Evolutionary conservation across 2,329 filamentous ascomycete genomes (phyloP), one percentile per base, ranked within the genome.

Genomic region (Pseudogymnoascus sp.): DNA sequence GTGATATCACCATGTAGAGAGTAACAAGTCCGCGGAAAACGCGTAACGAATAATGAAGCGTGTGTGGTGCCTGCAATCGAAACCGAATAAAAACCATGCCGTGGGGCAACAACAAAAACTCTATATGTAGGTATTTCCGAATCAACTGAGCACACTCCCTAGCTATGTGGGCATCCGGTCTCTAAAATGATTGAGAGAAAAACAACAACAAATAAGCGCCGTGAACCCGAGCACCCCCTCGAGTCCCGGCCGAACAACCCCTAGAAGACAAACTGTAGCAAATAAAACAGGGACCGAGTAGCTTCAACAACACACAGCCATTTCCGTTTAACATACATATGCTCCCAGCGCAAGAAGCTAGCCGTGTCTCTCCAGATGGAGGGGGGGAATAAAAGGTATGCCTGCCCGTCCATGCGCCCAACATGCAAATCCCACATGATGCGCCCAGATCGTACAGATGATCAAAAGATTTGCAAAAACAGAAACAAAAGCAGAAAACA

Each of bases 71-170:
- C 44, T 51, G 44, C 44, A 51, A 51, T 31, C 8, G 8, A 17
- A 48, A 31, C 44, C 44, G n/a, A 51, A 51, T 27, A 31, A 31
- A 38, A 51, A 51, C 13, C 10, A 51, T 51, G 44, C 44, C 27
- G 27, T 51, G 44, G n/a, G 31, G 44, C 44, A 51, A 51, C 21
- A 51, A 51, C 27, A 33, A 51, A 36, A 51, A 51, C 15, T 51
- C 44, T 51, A 51, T 51, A 51, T 51, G 44, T 51, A 51, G 44
- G 44, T 31, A 51, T 31, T 51, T 51, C 44, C 44, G 44, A 51
- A 51, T 51, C 44, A 51, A 21, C 44, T 51, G 44, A 51, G 44
- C 44, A 51, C 44, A 51, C 27, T 51, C 44, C 44, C 44, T 51
- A 51, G 44, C 44, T 51, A 51, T 31, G 44, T 51, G 44, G 44